Evolutionary conservation across 2,329 filamentous ascomycete species (phyloP), one percentile per base, ranked within the genome.

Genomic region (Beauveria bassiana): DNA sequence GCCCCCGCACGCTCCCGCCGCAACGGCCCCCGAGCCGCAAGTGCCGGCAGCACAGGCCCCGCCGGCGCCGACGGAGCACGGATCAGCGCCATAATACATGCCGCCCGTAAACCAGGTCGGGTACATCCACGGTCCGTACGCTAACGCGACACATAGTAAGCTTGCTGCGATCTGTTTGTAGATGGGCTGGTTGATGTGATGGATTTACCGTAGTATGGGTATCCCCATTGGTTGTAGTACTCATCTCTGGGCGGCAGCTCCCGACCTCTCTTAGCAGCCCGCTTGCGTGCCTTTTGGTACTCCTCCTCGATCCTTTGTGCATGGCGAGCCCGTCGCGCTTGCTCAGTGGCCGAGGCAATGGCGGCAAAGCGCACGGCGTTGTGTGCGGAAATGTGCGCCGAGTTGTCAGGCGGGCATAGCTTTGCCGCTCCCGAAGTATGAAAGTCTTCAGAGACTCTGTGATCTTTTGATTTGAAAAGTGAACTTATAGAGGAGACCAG

Each of bases 311-410:
- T 70, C 0, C 74, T 74, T 9, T 63, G 68, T 52, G 66, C 64
- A 5, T 72, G 62, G 61, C 68, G 60, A 60, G 62, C 22, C 65
- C 62, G 65, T 8, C 52, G 62, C 1, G 65, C 61, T 0, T n/a
- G 24, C 3, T 50, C 45, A 3, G 20, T 40, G 14, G 31, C 31
- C 3, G 45, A 49, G 16, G 20, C 28, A 2, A 50, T 50, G 10
- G 18, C n/a, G 31, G 28, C 45, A 20, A 49, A 42, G 31, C 55
- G 73, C 8, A 91, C 84, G 1, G 88, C 82, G 67, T 86, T 91
- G 76, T 93, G 90, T 0, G 87, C 80, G 0, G 86, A 90, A 64
- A 93, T 87, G 69, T 93, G 90, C 0, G 86, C 82, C 22, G 83
- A 85, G 59, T 81, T 83, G 55, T 81, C 75, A 0, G 84, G 80